A percentile compares a stretch with the other conserved stretches of the same genome.
Evolutionary conservation across 768 basidiomycete genomes (phyloP).

Genomic region (Rhodotorula kratochvilovae): DNA sequence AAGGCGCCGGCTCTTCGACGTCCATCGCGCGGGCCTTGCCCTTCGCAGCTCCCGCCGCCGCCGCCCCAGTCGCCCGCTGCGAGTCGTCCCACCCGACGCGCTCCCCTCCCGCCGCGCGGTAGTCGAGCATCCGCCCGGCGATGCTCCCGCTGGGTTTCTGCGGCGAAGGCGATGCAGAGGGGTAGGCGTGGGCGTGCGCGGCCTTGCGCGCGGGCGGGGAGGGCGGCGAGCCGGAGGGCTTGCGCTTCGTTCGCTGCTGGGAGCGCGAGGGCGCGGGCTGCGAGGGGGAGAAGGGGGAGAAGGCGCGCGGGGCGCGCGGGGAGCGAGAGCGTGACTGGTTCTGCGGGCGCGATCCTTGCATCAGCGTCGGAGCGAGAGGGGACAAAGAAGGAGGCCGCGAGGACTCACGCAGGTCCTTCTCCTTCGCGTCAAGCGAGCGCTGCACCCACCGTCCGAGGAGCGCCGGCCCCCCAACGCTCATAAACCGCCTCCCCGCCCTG

Average conservation of each 20-base stretch:
- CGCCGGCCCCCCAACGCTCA: background rate
- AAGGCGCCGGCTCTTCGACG: no score
- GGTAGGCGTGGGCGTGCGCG: background rate
- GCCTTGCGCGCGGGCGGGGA: background rate
- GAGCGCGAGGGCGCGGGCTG: background rate
- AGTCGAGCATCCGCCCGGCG: slow-evolving; percentile 21
- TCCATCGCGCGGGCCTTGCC: background rate
- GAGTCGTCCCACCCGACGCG: slow-evolving; percentile 22
- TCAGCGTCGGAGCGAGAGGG: background rate
- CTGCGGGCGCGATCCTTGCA: background rate
- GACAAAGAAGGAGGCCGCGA: no score
- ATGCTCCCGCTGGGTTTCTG: slow-evolving; percentile 1
- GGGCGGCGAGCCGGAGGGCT: background rate
- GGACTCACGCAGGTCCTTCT: background rate
- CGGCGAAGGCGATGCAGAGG: no score
- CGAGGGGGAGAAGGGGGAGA: background rate
- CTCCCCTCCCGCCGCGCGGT: background rate
- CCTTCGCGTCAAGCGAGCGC: background rate
- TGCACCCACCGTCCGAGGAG: slow-evolving; percentile 14
- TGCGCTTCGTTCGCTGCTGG: background rate
- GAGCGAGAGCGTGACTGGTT: slow-evolving; percentile 15
- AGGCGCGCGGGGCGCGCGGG: background rate
- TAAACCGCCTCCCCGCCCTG: background rate
- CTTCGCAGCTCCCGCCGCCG: background rate
- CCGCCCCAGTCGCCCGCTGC: background rate